Evolutionary conservation across 2,329 filamentous ascomycete genomes (phyloP).

Genomic region (Clarireedia sp.): DNA sequence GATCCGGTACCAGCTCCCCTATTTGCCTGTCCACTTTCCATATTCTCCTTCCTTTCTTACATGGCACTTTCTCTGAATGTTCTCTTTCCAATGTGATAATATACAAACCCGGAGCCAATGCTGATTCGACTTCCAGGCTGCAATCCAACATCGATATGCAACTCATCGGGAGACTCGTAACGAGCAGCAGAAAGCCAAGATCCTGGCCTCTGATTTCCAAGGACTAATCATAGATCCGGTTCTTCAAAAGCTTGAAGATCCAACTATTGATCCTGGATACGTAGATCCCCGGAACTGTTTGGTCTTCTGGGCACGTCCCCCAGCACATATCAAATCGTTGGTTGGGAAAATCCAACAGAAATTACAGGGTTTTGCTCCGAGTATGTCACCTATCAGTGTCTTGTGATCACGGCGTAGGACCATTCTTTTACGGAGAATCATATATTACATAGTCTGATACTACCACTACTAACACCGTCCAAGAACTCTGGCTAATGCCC

Average conservation of each 20-base stretch:
- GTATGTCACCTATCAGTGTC: constrained; percentile 42
- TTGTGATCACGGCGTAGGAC: no score
- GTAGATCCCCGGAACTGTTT: constrained; percentile 72
- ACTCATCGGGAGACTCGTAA: constrained; percentile 70
- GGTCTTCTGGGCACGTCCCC: constrained; percentile 82
- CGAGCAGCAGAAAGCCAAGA: constrained; percentile 63
- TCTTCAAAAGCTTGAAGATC: constrained; percentile 60
- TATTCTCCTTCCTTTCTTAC: background rate
- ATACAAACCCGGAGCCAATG: background rate
- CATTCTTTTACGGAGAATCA: no score
- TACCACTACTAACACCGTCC: constrained; percentile 8
- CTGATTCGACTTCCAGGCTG: constrained; percentile 13
- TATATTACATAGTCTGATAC: no score
- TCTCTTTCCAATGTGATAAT: background rate
- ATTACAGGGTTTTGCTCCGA: constrained; percentile 56
- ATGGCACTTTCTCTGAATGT: background rate
- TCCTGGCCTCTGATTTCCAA: constrained; percentile 59
- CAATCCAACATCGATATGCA: constrained; percentile 45
- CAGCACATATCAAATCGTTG: constrained; percentile 59
- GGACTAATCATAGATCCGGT: constrained; percentile 71
- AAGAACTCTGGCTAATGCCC: constrained; percentile 84
- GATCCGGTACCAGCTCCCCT: constrained; percentile 20
- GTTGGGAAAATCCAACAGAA: constrained; percentile 61
- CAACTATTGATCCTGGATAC: constrained; percentile 58
- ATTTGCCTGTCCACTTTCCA: background rate